Conservation (phyloP, 164 flowering plant species). For the Santalum album region DNA sequence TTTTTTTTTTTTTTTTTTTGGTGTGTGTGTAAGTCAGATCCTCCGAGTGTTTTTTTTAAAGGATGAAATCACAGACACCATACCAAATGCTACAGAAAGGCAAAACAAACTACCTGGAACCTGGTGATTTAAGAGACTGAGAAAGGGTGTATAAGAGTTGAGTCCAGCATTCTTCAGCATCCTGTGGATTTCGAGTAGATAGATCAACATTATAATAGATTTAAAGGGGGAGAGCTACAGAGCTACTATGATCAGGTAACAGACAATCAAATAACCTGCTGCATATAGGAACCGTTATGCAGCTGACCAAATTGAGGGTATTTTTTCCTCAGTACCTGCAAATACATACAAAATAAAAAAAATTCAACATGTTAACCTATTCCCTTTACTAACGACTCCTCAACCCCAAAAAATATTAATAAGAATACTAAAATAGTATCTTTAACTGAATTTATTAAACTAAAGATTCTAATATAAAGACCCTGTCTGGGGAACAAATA, state of each 20-base stretch:
- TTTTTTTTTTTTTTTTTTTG: too few relatives aligned
- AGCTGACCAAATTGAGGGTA: conserved; percentile 94
- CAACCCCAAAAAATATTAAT: too few relatives aligned
- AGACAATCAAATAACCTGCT: conserved; percentile 57
- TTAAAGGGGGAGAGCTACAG: conserved; percentile 1
- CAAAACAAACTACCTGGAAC: conserved; percentile 36
- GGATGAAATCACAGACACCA: too few relatives aligned
- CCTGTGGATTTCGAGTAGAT: conserved; percentile 36
- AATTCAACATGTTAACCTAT: too few relatives aligned
- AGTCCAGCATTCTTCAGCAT: conserved; percentile 99
- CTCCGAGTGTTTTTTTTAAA: too few relatives aligned
- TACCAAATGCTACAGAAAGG: too few relatives aligned
- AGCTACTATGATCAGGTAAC: neutral
- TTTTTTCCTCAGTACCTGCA: conserved; percentile 76
- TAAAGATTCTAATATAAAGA: too few relatives aligned
- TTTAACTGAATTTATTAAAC: too few relatives aligned
- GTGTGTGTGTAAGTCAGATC: too few relatives aligned
- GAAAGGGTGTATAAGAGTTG: conserved; percentile 84
- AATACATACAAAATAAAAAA: neutral
- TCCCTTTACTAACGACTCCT: too few relatives aligned
- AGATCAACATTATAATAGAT: neutral
- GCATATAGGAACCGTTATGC: conserved; percentile 81
- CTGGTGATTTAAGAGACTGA: conserved; percentile 57
- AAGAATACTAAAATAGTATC: too few relatives aligned
- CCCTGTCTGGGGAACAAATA: too few relatives aligned